These are phyloP conservation scores for Fusarium avenaceum DNA, from an alignment of 2,329 filamentous ascomycete genomes.

Conservation along the genomic window DNA sequence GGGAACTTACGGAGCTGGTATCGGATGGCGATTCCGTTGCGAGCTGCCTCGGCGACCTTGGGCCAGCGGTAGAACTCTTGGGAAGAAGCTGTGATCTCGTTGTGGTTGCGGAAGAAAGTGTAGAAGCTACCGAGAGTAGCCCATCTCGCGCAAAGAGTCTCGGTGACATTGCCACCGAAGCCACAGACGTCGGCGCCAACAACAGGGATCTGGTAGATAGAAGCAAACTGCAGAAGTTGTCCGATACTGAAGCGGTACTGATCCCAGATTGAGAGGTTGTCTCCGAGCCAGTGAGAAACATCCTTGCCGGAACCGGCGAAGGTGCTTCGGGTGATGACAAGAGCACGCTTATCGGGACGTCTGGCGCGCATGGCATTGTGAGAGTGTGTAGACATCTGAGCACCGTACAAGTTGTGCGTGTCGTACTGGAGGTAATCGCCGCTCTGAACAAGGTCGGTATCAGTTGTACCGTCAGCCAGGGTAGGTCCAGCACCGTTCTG, in stretches of 20 bases:
- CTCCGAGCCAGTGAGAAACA: slow-evolving; percentile 72
- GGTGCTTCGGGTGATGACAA: slow-evolving; percentile 82
- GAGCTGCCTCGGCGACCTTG: slow-evolving; percentile 71
- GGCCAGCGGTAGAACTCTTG: slow-evolving; percentile 79
- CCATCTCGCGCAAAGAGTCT: slow-evolving; percentile 63
- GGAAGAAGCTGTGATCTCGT: slow-evolving; percentile 56
- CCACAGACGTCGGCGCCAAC: slow-evolving; percentile 83
- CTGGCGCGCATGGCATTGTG: slow-evolving; percentile 75
- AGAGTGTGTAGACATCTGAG: slow-evolving; percentile 78
- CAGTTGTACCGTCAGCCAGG: slow-evolving; percentile 41
- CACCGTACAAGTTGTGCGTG: slow-evolving; percentile 82
- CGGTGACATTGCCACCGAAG: slow-evolving; percentile 70
- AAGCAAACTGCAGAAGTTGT: slow-evolving; percentile 70
- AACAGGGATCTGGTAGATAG: slow-evolving; percentile 78
- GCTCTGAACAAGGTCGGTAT: slow-evolving; percentile 45
- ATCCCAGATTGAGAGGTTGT: slow-evolving; percentile 62
- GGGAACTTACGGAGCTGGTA: slow-evolving; percentile 67
- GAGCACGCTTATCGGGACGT: slow-evolving; percentile 72
- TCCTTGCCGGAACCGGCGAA: slow-evolving; percentile 78
- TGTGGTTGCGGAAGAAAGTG: slow-evolving; percentile 78
- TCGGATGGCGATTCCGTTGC: slow-evolving; percentile 75
- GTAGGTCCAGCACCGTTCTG: slow-evolving; percentile 47
- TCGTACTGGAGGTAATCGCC: slow-evolving; percentile 59
- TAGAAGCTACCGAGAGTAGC: slow-evolving; percentile 75
- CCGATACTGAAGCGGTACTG: slow-evolving; percentile 71